These are phyloP conservation scores for Plectosphaerella cucumerina DNA, from an alignment of 2,329 filamentous ascomycete species.

Conservation along the genomic window DNA sequence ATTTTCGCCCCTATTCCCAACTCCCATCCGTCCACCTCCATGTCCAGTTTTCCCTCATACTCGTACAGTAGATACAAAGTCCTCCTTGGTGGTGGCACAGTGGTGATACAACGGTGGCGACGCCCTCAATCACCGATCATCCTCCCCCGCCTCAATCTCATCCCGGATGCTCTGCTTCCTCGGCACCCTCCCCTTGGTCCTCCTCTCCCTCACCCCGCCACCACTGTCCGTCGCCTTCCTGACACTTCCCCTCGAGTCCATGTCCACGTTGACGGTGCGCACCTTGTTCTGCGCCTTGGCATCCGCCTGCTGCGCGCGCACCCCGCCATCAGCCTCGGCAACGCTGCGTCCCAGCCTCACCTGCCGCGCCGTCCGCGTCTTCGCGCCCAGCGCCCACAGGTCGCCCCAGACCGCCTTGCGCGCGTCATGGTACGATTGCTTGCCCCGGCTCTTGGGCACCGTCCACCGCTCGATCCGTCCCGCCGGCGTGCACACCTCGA, in stretches of 20 bases:
- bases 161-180: slow-evolving; percentile 33
- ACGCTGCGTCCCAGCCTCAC: slow-evolving; percentile 53
- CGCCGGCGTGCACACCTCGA: slow-evolving; percentile 86
- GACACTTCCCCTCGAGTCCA: slow-evolving; percentile 23
- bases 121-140: slow-evolving; percentile 5
- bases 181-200: slow-evolving; percentile 35
- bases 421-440: slow-evolving; percentile 84
- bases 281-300: slow-evolving; percentile 30
- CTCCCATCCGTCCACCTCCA: background rate
- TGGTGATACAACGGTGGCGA: slow-evolving; percentile 3
- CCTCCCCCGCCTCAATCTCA: slow-evolving; percentile 32
- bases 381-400: slow-evolving; percentile 91
- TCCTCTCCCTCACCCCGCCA: slow-evolving; percentile 27
- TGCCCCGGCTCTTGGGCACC: slow-evolving; percentile 75
- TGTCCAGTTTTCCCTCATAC: background rate
- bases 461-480: slow-evolving; percentile 92
- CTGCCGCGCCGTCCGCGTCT: slow-evolving; percentile 65
- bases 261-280: slow-evolving; percentile 32
- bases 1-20: too few species aligned
- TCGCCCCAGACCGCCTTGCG: slow-evolving; percentile 90
- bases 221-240: slow-evolving; percentile 28
- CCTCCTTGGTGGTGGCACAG: background rate
- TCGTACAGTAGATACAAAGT: background rate
- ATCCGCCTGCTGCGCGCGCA: slow-evolving; percentile 28
- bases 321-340: slow-evolving; percentile 39